Evolutionary conservation across 2,329 filamentous ascomycete genomes (phyloP), one percentile per base, ranked within the genome.

Genomic region (Periconia digitata): DNA sequence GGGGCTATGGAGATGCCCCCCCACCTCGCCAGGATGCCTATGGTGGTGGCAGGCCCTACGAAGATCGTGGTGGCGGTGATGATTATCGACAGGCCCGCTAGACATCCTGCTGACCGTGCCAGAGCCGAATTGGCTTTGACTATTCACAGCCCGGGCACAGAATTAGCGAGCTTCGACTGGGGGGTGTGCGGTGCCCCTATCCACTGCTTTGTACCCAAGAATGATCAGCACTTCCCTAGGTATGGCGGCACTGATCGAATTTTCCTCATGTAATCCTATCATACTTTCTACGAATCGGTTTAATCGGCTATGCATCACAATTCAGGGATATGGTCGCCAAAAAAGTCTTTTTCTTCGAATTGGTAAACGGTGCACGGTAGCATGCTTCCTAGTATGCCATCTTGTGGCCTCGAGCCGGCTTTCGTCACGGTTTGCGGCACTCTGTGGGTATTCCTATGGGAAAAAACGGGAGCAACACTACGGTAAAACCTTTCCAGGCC

Each of bases 61-160:
- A 72, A 59, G 71, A 73, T 21, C 60, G 63, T 47, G 58, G 64
- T 59, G 70, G 67, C 60, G 71, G 67, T 62, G 71, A 71, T 64
- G 69, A 72, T 54, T 72, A 66, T 76, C 76, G 71, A 54, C 76
- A 78, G 73, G 70, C 72, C 55, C 58, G 65, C 53, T 71, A 67
- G 62, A 51, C 50, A 49, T 44, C 38, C 51, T 43, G 59, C 67
- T 72, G 60, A 72, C 64, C 47, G 43, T 57, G 43, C 44, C 56
- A 72, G 69, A 71, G 61, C 62, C 67, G 53, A 65, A 70, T 53
- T 65, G 67, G 51, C 66, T 66, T 58, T 71, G 62, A 67, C 12
- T 59, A 34, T 45, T 48, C 55, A 54, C 51, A 55, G 57, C n/a
- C n/a, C n/a, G n/a, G n/a, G n/a, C n/a, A n/a, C n/a, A n/a, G n/a